Conservation (phyloP, 352 stramenopile species). For the Pythium volutum region DNA sequence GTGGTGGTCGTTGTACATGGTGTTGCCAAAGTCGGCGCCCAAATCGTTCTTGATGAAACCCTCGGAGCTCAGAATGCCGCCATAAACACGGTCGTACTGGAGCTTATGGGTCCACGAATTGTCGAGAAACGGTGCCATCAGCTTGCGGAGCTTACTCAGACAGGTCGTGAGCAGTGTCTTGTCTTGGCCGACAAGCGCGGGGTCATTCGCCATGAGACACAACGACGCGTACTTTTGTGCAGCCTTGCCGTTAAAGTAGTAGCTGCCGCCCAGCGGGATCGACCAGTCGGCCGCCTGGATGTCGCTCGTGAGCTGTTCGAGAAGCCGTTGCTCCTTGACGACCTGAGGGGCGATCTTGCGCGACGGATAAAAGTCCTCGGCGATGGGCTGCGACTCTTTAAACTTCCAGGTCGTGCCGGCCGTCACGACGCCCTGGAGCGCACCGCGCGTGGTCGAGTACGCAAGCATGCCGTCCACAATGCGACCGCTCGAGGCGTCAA, state of each 20-base stretch:
- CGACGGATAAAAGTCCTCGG: slow-evolving; percentile 46
- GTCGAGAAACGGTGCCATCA: slow-evolving; percentile 43
- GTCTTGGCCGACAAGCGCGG: slow-evolving; percentile 34
- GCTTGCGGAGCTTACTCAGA: slow-evolving; percentile 20
- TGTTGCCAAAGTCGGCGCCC: slow-evolving; percentile 17
- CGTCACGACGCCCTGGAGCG: slow-evolving; percentile 43
- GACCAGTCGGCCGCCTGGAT: slow-evolving; percentile 39
- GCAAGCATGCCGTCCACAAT: slow-evolving; percentile 36
- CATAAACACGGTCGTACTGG: slow-evolving; percentile 53
- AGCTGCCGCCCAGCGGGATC: slow-evolving; percentile 50
- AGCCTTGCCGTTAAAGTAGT: slow-evolving; percentile 66
- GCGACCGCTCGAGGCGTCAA: slow-evolving; percentile 32
- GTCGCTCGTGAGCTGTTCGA: slow-evolving; percentile 40
- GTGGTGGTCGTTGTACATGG: slow-evolving; percentile 72
- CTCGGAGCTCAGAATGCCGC: slow-evolving; percentile 51
- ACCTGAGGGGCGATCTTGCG: slow-evolving; percentile 31
- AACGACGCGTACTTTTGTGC: slow-evolving; percentile 60
- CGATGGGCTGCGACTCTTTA: slow-evolving; percentile 38
- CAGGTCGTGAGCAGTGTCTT: slow-evolving; percentile 36
- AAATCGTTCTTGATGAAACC: slow-evolving; percentile 47
- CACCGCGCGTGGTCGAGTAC: slow-evolving; percentile 52
- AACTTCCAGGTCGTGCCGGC: slow-evolving; percentile 37
- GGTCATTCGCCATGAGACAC: slow-evolving; percentile 56
- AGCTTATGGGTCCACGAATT: slow-evolving; percentile 53
- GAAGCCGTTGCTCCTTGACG: slow-evolving; percentile 35